Evolutionary conservation across 306 rosid genomes (phyloP).

Genomic region (Arachis hypogaea): DNA sequence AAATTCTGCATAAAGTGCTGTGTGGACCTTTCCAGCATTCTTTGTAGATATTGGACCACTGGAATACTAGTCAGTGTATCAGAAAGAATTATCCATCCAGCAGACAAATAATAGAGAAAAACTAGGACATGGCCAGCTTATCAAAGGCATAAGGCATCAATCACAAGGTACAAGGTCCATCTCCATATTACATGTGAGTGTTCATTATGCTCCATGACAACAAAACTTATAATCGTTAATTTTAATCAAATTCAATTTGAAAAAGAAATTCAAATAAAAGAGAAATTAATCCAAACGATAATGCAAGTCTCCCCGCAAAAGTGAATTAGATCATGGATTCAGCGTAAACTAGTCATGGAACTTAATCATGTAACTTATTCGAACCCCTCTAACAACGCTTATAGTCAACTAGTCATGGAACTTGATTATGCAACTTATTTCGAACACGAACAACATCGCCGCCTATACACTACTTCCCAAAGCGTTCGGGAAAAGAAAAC

Average conservation of each 20-base stretch:
- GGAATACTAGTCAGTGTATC: neutral
- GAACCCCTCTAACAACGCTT: too few relatives aligned
- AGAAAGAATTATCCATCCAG: conserved; percentile 1
- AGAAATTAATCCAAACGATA: neutral
- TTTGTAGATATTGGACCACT: conserved; percentile 3
- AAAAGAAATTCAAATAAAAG: neutral
- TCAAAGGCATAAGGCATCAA: conserved; percentile 16
- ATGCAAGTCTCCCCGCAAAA: conserved; percentile 18
- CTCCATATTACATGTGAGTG: neutral
- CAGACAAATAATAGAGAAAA: neutral
- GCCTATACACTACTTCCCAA: neutral
- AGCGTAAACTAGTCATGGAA: neutral
- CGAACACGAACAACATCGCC: neutral
- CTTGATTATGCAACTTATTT: conserved; percentile 6
- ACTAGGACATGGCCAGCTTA: neutral
- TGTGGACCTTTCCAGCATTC: conserved; percentile 9
- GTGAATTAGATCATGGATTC: conserved; percentile 11
- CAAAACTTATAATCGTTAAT: neutral
- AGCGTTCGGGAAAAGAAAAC: conserved; percentile 3
- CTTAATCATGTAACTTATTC: conserved; percentile 8
- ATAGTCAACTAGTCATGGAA: neutral
- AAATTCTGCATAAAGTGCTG: neutral
- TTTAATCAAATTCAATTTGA: conserved; percentile 2
- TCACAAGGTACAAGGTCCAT: conserved; percentile 22
- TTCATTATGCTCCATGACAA: neutral